Base-by-base conservation (phyloP, 352 stramenopile genomes). In the Thalassiosira exigua region DNA sequence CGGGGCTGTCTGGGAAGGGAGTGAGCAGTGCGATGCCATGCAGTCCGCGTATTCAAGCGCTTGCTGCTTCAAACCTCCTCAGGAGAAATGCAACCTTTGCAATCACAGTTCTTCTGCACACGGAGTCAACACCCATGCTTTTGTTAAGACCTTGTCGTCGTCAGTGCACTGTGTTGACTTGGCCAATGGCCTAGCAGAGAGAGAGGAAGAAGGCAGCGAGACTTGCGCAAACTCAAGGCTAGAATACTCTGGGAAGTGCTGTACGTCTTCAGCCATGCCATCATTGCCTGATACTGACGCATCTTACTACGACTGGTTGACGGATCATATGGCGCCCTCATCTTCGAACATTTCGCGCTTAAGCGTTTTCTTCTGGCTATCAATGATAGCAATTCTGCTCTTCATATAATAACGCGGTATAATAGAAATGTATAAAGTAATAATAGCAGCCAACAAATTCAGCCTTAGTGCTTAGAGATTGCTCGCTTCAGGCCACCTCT, bases 171-270 rank as follows among this genome's bases (percentile, higher is more conserved):
- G 79, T 29, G 59, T 66, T 21, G 74, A 78, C 48, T 48, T 82
- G 27, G 57, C 44, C 0, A 66, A 78, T 9, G 29, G 52, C 32
- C 53, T 86, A 19, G 58, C 61, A 14, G 61, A 70, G 48, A 72
- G 68, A 71, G 79, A 86, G 59, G 79, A 86, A 64, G 72, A 86
- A 53, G 74, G 53, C n/a, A 86, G 79, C 60, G 42, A 70, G 4
- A 26, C 44, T 29, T 86, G 79, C 19, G 44, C 65, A 36, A 61
- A 77, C 22, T 82, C 79, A 3, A 82, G 82, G 66, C 58, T 54
- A 57, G 69, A 42, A 3, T 75, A 80, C 29, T 86, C 68, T 54
- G 51, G 59, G 29, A 80, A 24, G 36, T 86, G 79, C 65, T 86
- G 79, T 51, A 67, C 66, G 24, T 50, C 46, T 29, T 61, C 54